Evolutionary conservation across 805 yeast genomes (phyloP).

Genomic region (Candida oleophila): DNA sequence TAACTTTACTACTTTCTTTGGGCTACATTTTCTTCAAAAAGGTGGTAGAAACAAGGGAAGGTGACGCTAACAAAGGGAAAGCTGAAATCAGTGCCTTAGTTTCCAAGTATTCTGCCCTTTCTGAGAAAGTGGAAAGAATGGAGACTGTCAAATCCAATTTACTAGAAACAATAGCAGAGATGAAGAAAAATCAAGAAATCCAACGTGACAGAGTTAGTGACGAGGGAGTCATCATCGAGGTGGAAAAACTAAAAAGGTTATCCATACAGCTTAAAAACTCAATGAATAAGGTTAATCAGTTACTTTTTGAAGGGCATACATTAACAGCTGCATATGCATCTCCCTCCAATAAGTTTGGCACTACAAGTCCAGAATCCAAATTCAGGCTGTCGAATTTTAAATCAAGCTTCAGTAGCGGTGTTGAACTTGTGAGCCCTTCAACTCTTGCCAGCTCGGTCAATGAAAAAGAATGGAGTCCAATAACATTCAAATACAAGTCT

Average conservation of each 20-base stretch:
- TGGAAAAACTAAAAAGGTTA: background rate
- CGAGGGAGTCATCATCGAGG: background rate
- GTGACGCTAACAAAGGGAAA: too few relatives aligned
- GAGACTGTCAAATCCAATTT: background rate
- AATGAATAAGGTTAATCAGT: background rate
- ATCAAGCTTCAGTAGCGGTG: background rate
- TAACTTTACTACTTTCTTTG: background rate
- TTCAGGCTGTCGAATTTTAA: background rate
- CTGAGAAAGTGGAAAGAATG: background rate
- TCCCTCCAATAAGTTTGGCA: background rate
- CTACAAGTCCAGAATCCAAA: background rate
- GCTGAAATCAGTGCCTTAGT: too few relatives aligned
- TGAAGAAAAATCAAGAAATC: background rate
- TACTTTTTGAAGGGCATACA: background rate
- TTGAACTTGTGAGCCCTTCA: background rate
- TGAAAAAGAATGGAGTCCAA: background rate
- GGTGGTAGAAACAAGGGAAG: too few relatives aligned
- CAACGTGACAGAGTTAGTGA: background rate
- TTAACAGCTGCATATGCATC: background rate
- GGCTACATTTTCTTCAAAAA: background rate
- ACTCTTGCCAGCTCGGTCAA: background rate
- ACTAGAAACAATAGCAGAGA: background rate
- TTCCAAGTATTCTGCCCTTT: background rate
- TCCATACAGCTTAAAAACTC: background rate
- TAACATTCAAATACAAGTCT: background rate